Evolutionary conservation across 1,284 basidiomycete genomes (phyloP).

Genomic region (Coriolopsis trogii): DNA sequence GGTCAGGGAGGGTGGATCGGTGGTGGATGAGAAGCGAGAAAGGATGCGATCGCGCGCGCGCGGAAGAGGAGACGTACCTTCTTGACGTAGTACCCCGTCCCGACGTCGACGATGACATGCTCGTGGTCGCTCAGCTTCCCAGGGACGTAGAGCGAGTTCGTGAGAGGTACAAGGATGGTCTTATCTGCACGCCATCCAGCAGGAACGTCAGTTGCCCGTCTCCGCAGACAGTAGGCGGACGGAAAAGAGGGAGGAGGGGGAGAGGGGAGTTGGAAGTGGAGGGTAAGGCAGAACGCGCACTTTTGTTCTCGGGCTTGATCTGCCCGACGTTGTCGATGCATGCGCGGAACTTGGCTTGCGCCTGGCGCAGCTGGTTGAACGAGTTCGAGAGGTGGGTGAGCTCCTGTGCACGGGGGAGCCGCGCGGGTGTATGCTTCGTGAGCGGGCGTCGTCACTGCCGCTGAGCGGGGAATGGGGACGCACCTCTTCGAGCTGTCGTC

Average conservation of each 20-base stretch:
- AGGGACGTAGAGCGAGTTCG: slow-evolving; percentile 94
- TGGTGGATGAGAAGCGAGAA: neutral
- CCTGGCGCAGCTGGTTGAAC: slow-evolving; percentile 90
- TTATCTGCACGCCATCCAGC: no score
- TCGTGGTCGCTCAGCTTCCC: slow-evolving; percentile 85
- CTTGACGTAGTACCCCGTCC: slow-evolving; percentile 95
- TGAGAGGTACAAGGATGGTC: slow-evolving; percentile 89
- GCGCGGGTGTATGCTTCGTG: slow-evolving; percentile 2
- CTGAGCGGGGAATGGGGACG: neutral
- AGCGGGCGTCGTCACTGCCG: neutral
- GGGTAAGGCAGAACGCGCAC: slow-evolving; percentile 57
- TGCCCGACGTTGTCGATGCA: slow-evolving; percentile 87
- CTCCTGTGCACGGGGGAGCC: slow-evolving; percentile 60
- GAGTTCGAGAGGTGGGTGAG: slow-evolving; percentile 90
- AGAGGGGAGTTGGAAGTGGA: neutral
- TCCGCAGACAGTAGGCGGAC: no score
- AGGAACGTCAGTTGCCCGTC: no score
- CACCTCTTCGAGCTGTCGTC: slow-evolving; percentile 89
- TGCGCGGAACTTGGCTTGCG: slow-evolving; percentile 89
- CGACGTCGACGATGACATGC: slow-evolving; percentile 93
- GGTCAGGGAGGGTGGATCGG: neutral
- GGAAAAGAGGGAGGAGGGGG: neutral
- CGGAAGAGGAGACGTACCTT: slow-evolving; percentile 60
- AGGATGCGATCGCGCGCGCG: neutral
- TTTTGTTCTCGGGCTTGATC: slow-evolving; percentile 74